phyloP scores from a whole-genome alignment of 371 early-diverging fungal species.

The Encephalitozoon intestinalis region DNA sequence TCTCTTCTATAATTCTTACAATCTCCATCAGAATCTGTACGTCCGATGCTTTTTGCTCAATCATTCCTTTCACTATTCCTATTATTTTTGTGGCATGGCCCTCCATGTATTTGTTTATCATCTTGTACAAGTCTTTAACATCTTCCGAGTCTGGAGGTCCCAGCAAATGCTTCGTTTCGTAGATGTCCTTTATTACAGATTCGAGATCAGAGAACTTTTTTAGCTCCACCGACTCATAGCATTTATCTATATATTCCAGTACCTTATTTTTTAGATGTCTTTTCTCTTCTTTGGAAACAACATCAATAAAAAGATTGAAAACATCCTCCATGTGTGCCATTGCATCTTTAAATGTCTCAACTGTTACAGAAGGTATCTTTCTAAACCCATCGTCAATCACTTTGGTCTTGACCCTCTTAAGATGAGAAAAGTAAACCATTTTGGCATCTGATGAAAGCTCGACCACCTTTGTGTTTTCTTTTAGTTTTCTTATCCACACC shows the following conservation, averaged over 20 bases:
- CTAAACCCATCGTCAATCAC: neutral
- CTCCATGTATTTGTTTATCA: neutral
- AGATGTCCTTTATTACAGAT: slow-evolving; percentile 2
- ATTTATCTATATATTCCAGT: neutral
- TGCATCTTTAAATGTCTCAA: neutral
- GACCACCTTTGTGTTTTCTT: neutral
- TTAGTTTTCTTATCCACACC: slow-evolving; percentile 21
- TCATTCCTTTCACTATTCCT: neutral
- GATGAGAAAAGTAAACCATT: neutral
- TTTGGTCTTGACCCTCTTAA: slow-evolving; percentile 6
- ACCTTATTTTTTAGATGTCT: neutral
- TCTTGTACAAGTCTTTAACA: neutral
- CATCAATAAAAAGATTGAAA: neutral
- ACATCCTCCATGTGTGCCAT: neutral
- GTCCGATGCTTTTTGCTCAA: neutral
- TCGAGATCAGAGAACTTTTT: neutral
- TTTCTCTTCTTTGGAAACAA: slow-evolving; percentile 9
- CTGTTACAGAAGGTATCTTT: neutral
- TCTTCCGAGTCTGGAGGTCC: neutral
- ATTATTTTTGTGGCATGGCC: neutral
- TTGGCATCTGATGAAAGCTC: neutral
- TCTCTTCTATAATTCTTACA: slow-evolving; percentile 12
- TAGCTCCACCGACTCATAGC: neutral
- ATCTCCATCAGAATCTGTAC: slow-evolving; percentile 29
- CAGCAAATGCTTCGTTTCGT: slow-evolving; percentile 14